These are phyloP conservation scores for Tetracentron sinense DNA, from an alignment of 164 flowering plant genomes.

Conservation along the genomic window DNA sequence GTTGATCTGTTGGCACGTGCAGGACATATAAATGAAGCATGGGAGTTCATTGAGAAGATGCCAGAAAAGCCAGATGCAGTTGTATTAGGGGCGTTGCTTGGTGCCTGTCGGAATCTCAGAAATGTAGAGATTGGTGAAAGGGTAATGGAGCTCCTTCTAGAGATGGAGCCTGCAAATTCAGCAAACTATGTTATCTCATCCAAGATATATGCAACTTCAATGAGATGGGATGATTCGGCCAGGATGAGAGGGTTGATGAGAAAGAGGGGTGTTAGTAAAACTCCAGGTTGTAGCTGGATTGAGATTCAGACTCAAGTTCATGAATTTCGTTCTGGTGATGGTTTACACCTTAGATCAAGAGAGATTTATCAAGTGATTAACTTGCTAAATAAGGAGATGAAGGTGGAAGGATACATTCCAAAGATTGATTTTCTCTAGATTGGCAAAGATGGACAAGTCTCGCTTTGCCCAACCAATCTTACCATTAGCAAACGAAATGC, in stretches of 20 bases:
- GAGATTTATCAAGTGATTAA: constrained; percentile 18
- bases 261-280: constrained; percentile 49
- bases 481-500: too few relatives aligned
- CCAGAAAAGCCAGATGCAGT: constrained; percentile 67
- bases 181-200: constrained; percentile 64
- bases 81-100: constrained; percentile 57
- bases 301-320: constrained; percentile 32
- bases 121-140: constrained; percentile 47
- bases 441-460: background rate
- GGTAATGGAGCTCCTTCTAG: constrained; percentile 42
- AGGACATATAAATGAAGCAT: constrained; percentile 59
- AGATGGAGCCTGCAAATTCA: constrained; percentile 56
- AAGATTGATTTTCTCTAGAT: constrained; percentile 10
- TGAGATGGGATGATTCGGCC: constrained; percentile 64
- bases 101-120: constrained; percentile 52
- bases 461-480: too few relatives aligned
- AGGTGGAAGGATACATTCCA: constrained; percentile 32
- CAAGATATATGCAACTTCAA: constrained; percentile 51
- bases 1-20: constrained; percentile 79
- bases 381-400: constrained; percentile 41
- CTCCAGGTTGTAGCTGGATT: constrained; percentile 75
- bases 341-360: constrained; percentile 9
- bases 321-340: constrained; percentile 54
- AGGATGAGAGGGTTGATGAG: constrained; percentile 61
- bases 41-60: constrained; percentile 55